Base-by-base conservation (phyloP, 1,139 yeast species). In the Blastobotrys raffinosifermentans region DNA sequence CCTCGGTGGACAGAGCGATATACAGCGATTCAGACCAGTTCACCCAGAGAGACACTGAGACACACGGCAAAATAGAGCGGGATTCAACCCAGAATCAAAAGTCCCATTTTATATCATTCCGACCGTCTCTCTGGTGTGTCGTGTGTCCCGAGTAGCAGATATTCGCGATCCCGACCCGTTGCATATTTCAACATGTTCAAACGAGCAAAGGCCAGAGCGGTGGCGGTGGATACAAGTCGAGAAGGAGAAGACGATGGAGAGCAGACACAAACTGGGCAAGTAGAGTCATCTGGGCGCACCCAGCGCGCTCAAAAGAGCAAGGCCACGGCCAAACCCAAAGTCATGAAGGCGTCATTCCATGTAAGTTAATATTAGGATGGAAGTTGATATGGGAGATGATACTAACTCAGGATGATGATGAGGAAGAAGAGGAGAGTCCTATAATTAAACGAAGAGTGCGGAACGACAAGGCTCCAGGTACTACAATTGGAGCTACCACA, bases 341-440 rank as follows among this genome's bases (percentile, higher is more conserved):
- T 26, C 4, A 11, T 14, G 6, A 10, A 19, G 3, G 18, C 29
- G 18, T 15, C 18, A 3, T 26, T 26, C 8, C 18, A 26, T n/a
- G 29, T 26, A 26, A 26, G 29, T 14, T 3, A 13, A 26, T 3
- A 26, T 13, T n/a, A 26, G 17, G n/a, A 13, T 3, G 11, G 15
- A 26, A 18, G 21, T 4, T 11, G 18, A 15, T 5, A 16, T 10
- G 21, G 19, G 32, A 20, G 17, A 26, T n/a, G 20, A 22, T 15
- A 11, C 10, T 16, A 4, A 18, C 13, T 34, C 10, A 26, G 29
- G 32, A 26, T 6, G 37, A 38, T 8, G 39, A 32, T 9, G 39
- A 29, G 10, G 37, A 35, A 18, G 30, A 26, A 15, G 29, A 21
- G 22, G 18, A 26, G 16, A 26, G n/a, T 17, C 11, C 8, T 19